Percentiles rank a stretch among this genome's conserved stretches.
These are phyloP conservation scores for Boletus semigastroideus DNA, from an alignment of 1,284 basidiomycete genomes.

Conservation along the genomic window DNA sequence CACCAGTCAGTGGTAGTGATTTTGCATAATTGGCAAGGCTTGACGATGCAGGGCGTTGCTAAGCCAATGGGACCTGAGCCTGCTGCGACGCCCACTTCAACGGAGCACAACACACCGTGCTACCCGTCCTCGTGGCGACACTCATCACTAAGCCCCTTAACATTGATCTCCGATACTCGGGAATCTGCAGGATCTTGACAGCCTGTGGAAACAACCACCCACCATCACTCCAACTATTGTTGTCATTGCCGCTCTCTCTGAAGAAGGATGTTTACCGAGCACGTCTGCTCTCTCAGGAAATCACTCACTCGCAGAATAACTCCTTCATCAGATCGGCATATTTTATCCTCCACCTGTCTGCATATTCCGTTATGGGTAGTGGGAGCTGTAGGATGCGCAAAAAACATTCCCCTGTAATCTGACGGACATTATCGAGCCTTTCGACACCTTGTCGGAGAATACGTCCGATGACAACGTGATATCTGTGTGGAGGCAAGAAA, in stretches of 20 bases:
- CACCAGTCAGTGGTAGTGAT: conserved; percentile 44
- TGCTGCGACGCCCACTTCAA: conserved; percentile 6
- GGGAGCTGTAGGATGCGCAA: conserved; percentile 48
- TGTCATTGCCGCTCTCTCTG: conserved; percentile 37
- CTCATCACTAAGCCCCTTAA: conserved; percentile 76
- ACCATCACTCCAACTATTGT: conserved; percentile 64
- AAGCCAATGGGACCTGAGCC: conserved; percentile 13
- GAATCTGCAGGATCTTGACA: conserved; percentile 65
- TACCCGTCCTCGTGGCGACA: conserved; percentile 77
- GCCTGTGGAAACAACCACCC: conserved; percentile 70
- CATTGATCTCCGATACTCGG: conserved; percentile 59
- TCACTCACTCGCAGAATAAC: conserved; percentile 56
- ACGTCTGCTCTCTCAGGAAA: conserved; percentile 2
- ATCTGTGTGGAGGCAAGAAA: conserved; percentile 62
- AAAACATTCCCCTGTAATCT: conserved; percentile 70
- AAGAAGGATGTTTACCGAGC: conserved; percentile 1
- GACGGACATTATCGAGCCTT: conserved; percentile 86
- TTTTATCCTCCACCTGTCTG: conserved; percentile 50
- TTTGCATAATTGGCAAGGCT: conserved; percentile 61
- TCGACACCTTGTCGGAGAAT: conserved; percentile 90
- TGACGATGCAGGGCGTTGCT: conserved; percentile 70
- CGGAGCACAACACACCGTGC: conserved; percentile 58
- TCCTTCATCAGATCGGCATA: conserved; percentile 46
- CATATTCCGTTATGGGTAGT: conserved; percentile 40
- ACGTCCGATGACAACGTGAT: conserved; percentile 58